Conservation (phyloP, 805 yeast genomes). For the Candida pseudofarinosa region DNA sequence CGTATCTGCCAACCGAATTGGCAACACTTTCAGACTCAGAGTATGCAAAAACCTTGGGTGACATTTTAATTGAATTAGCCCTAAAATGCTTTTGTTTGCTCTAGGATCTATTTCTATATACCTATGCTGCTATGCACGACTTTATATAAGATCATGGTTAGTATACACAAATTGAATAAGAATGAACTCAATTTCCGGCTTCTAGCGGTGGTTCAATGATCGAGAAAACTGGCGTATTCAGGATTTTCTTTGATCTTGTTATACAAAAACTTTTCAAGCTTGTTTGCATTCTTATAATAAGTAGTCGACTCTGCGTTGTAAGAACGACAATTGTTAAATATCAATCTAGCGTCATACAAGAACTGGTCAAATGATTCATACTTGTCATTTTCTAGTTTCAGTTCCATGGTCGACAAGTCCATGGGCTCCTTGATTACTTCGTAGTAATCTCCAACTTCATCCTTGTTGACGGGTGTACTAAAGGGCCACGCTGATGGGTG, state of each 20-base stretch:
- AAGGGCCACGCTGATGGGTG: slow-evolving; percentile 99
- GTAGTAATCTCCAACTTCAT: slow-evolving; percentile 94
- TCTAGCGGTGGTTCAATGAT: slow-evolving; percentile 17
- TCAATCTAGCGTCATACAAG: slow-evolving; percentile 78
- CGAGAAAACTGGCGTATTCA: slow-evolving; percentile 81
- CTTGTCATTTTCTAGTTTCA: slow-evolving; percentile 84
- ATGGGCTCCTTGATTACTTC: slow-evolving; percentile 96
- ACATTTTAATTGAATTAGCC: slow-evolving; percentile 16
- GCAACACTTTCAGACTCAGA: slow-evolving; percentile 59
- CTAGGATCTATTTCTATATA: slow-evolving; percentile 1
- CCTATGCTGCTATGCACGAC: slow-evolving; percentile 1
- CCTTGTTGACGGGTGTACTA: slow-evolving; percentile 84
- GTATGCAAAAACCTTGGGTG: slow-evolving; percentile 44
- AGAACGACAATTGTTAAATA: slow-evolving; percentile 86
- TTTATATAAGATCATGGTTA: not conserved
- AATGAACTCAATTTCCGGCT: not conserved
- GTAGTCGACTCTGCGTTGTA: slow-evolving; percentile 95
- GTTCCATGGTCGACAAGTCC: slow-evolving; percentile 96
- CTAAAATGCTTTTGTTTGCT: not conserved
- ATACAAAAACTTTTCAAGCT: slow-evolving; percentile 85
- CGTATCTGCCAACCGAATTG: slow-evolving; percentile 57
- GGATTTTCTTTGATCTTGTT: slow-evolving; percentile 83
- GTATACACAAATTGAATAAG: slow-evolving; percentile 3
- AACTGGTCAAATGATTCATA: slow-evolving; percentile 90
- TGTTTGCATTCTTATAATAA: slow-evolving; percentile 90